Conservation (phyloP, 1,284 basidiomycete genomes). For the Ganoderma leucocontextum region DNA sequence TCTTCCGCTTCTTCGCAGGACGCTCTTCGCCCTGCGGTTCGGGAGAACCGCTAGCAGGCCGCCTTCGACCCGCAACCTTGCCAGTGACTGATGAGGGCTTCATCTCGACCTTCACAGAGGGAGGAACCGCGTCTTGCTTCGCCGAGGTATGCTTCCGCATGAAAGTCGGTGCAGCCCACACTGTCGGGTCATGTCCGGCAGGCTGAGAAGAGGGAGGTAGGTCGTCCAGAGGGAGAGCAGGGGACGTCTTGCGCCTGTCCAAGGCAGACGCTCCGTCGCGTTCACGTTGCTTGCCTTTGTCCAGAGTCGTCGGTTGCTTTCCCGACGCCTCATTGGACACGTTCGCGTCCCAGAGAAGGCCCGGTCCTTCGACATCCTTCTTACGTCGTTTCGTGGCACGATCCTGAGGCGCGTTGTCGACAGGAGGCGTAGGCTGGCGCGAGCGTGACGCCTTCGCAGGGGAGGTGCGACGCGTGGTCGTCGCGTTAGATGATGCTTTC, state of each 20-base stretch:
- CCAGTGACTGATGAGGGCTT: neutral
- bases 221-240: neutral
- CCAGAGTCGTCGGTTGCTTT: neutral
- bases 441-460: neutral
- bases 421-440: constrained; percentile 2
- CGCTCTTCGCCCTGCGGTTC: constrained; percentile 13
- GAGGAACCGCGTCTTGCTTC: neutral
- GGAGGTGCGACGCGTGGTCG: neutral
- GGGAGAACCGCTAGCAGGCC: constrained; percentile 9
- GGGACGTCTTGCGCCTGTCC: neutral
- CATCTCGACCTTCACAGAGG: neutral
- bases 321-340: constrained; percentile 23
- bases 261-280: neutral
- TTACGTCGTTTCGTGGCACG: constrained; percentile 10
- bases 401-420: neutral
- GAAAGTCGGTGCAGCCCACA: constrained; percentile 34
- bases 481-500: neutral
- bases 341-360: constrained; percentile 20
- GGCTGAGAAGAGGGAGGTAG: neutral
- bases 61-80: constrained; percentile 10
- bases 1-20: constrained; percentile 32
- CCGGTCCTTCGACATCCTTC: constrained; percentile 16
- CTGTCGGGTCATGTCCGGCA: constrained; percentile 27
- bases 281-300: neutral
- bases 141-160: constrained; percentile 22